Evolutionary conservation across 441 rosid genomes (phyloP), one percentile per base, ranked within the genome.

Genomic region (Euphorbia corollata): DNA sequence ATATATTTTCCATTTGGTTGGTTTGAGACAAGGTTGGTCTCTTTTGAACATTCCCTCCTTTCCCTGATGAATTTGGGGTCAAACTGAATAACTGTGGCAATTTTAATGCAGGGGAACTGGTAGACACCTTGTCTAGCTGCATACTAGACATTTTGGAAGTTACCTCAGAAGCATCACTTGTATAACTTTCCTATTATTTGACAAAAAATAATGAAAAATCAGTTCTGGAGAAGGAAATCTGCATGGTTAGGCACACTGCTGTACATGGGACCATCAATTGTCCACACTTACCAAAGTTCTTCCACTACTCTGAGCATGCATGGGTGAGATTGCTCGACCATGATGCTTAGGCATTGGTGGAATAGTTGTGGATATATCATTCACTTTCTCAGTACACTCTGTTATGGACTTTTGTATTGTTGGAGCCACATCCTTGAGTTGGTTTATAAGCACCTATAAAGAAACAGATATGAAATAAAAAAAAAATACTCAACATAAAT

Each of bases 381-480:
- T 87, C 59, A 95, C 93, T 78, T 83, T 82, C 83, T 88, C 96
- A 32, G 90, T 84, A 74, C 91, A 90, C 34, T 88, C 97, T 23
- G 87, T 74, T 80, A 95, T 92, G 54, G 99, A 95, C 57, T 82
- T 81, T 73, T 95, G 95, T 74, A 92, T 87, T 65, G 96, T 77
- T 63, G 98, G 99, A 77, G 90, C 85, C 74, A 88, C 98, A 68
- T 95, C 97, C 83, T 90, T 95, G 51, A 95, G 81, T 76, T 95
- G 98, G 73, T 95, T 88, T 73, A 90, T 87, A 65, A 92, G 97
- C 81, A 92, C 99, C 99, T 95, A 81, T 43, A 76, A 43, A 72
- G 66, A 61, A 71, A 71, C 73, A 59, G 68, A 67, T 68, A 60
- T 64, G 59, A 63, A 51, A 43, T 59, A 68, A 50, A 72, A 77